Evolutionary conservation across 257 asterid genomes (phyloP).

Genomic region (Solanum lycopersicoides): DNA sequence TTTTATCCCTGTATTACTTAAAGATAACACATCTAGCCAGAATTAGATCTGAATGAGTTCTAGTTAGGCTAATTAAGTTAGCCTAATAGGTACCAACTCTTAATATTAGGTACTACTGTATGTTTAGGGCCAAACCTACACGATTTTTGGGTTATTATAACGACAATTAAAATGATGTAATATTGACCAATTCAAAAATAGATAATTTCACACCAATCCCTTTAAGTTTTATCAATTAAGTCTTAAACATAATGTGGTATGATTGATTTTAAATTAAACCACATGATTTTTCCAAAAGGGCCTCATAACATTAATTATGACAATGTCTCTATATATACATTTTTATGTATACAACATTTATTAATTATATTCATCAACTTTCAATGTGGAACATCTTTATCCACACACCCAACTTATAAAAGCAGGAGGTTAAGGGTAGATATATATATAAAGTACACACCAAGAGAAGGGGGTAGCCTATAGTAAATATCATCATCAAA

Average conservation of each 20-base stretch:
- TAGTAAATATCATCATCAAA: background rate
- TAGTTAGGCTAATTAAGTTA: background rate
- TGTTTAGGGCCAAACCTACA: background rate
- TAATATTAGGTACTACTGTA: background rate
- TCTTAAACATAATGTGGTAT: background rate
- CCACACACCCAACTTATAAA: background rate
- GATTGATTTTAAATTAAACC: background rate
- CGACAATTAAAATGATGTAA: background rate
- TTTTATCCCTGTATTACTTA: background rate
- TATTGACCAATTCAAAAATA: background rate
- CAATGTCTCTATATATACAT: background rate
- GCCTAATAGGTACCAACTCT: background rate
- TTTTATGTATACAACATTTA: background rate
- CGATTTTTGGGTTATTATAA: background rate
- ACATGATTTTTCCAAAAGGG: background rate
- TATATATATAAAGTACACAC: background rate
- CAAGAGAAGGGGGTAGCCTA: background rate
- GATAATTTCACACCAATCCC: background rate
- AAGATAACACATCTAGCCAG: background rate
- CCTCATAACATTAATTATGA: background rate
- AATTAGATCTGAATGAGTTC: background rate
- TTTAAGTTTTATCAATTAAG: background rate
- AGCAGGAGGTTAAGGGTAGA: background rate
- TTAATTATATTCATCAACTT: background rate
- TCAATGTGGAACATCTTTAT: background rate